These are phyloP conservation scores for Ceratopteris richardii DNA, from an alignment of 75 land plant genomes.

Conservation along the genomic window DNA sequence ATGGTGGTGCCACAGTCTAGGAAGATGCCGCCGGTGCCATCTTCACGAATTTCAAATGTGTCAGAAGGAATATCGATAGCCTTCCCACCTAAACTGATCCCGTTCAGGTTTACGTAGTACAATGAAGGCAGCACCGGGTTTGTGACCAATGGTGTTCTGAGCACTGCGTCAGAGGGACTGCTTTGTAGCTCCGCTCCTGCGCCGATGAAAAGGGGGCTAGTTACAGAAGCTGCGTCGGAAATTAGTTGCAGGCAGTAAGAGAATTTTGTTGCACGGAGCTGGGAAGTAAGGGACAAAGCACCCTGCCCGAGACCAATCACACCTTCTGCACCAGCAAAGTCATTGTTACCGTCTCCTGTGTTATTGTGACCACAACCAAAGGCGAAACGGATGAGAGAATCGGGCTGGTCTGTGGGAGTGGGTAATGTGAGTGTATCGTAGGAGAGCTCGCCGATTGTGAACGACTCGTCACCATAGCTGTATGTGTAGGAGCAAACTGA, in stretches of 20 bases:
- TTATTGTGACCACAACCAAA: conserved; percentile 28
- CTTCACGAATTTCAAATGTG: conserved; percentile 5
- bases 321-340: conserved; percentile 6
- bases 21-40: conserved; percentile 17
- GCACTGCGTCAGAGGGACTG: conserved; percentile 9
- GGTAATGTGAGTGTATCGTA: conserved; percentile 19
- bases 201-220: conserved; percentile 23
- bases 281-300: conserved; percentile 17
- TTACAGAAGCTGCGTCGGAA: conserved; percentile 3
- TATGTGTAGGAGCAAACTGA: conserved; percentile 16
- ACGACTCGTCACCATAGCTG: conserved; percentile 23
- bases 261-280: conserved; percentile 17
- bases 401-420: conserved; percentile 2
- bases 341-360: conserved; percentile 3
- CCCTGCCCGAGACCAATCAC: conserved; percentile 25
- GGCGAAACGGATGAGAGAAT: conserved; percentile 2
- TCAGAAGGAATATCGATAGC: conserved; percentile 8
- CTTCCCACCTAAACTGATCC: conserved; percentile 11
- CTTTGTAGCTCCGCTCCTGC: conserved; percentile 4
- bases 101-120: conserved; percentile 13
- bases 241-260: conserved; percentile 24
- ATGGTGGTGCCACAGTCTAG: conserved; percentile 21
- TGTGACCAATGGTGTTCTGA: neutral
- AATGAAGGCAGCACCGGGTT: neutral
- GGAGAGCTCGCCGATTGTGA: conserved; percentile 17